These are phyloP conservation scores for Cytospora leucostoma DNA, from an alignment of 2,329 filamentous ascomycete species.

Conservation along the genomic window DNA sequence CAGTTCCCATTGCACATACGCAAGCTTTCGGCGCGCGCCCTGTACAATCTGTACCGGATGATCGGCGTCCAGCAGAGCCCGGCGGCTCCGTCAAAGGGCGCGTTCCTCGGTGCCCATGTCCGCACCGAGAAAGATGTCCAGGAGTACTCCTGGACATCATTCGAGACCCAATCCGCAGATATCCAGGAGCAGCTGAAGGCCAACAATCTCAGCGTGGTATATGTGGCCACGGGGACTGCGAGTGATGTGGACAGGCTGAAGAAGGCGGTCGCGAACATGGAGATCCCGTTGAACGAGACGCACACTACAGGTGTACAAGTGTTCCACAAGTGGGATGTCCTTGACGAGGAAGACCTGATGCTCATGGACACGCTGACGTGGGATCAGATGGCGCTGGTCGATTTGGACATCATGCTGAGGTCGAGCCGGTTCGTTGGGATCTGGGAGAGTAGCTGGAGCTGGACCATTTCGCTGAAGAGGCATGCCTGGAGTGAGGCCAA, in stretches of 20 bases:
- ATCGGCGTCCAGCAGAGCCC: constrained; percentile 20
- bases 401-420: constrained; percentile 27
- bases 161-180: constrained; percentile 9
- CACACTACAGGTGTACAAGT: constrained; percentile 9
- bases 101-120: constrained; percentile 25
- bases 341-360: constrained; percentile 24
- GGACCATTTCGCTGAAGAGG: constrained; percentile 26
- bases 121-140: constrained; percentile 23
- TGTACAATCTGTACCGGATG: constrained; percentile 21
- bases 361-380: constrained; percentile 23
- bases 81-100: constrained; percentile 1
- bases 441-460: constrained; percentile 28
- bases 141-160: constrained; percentile 23
- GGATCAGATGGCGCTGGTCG: constrained; percentile 27
- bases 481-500: constrained; percentile 17
- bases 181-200: constrained; percentile 17
- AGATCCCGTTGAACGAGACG: constrained; percentile 16
- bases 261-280: constrained; percentile 5
- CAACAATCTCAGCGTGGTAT: constrained; percentile 21
- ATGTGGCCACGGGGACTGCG: constrained; percentile 27
- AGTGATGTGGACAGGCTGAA: constrained; percentile 21
- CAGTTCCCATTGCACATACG: constrained; percentile 17
- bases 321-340: constrained; percentile 26
- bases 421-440: constrained; percentile 26
- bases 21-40: constrained; percentile 22